Evolutionary conservation across 129 eudicot genomes (phyloP), one percentile per base, ranked within the genome.

Genomic region (Heracleum sosnowskyi): DNA sequence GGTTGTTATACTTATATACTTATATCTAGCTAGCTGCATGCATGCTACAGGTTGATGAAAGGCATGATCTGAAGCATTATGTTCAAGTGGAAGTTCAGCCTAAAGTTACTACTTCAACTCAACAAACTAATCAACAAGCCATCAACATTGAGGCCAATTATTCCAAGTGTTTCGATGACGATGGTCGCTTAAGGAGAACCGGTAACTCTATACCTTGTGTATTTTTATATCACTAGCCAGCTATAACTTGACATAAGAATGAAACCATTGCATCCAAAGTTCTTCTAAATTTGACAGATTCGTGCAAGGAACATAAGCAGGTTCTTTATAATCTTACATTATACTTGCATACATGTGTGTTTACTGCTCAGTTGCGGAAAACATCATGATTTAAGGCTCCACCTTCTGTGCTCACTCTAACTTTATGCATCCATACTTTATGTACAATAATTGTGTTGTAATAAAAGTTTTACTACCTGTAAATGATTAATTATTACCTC

Each of bases 141-240:
- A 85, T 86, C 20, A 86, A 83, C 76, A 76, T 77, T 34, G 83
- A 86, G 63, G 76, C 86, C 71, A 85, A 81, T 82, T 83, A 87
- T 74, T 87, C 96, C n/a, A 88, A 88, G 81, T 80, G 81, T 82
- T 90, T 88, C 8, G 96, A 90, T 18, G 96, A 90, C 37, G 92
- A 90, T 77, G 96, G 92, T 33, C 92, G 90, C 79, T 35, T 86
- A 34, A 90, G 86, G 85, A 80, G 96, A 79, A 90, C 92, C 0
- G 96, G 96, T 88, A 81, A 57, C 22, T 10, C 33, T 46, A 11
- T 31, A 47, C 17, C 33, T 11, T 41, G 11, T 9, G 34, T 28
- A 10, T 12, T 63, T 10, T 28, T 63, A 29, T n/a, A 28, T 63
- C 70, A 63, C 34, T 63, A 63, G n/a, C n/a, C n/a, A n/a, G 34